Base-by-base conservation (phyloP, 2,329 filamentous ascomycete species). In the Aspergillus japonicus region DNA sequence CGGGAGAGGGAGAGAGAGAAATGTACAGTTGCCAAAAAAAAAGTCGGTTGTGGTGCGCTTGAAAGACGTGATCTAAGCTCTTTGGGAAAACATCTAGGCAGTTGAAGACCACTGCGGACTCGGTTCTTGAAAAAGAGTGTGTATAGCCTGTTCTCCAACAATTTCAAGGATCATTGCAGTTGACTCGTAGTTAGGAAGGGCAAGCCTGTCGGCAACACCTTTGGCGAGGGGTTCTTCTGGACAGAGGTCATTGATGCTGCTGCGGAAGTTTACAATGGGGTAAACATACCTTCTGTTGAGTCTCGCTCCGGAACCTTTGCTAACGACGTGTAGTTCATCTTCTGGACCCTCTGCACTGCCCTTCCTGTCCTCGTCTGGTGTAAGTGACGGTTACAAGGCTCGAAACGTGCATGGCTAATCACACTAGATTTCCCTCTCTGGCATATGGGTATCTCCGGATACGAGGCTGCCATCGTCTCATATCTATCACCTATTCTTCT, bases 371-470 rank as follows among this genome's bases (percentile, higher is more conserved):
- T 91, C 47, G 89, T 99, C 49, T 99, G 95, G 95, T 99, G 89
- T 92, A 86, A 84, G 89, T 85, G 31, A 33, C 24, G 24, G 23
- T 55, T 19, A 19, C 16, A 21, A 7, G 35, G 10, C 16, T 11
- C 23, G 26, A 19, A 47, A n/a, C 42, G 39, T 44, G 21, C 53
- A 39, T 47, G 10, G 55, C 71, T 74, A 56, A 73, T 56, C 7
- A 14, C 49, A 29, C 31, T 63, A 92, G 89, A 96, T 77, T 99
- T 99, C 74, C 95, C 95, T 14, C 85, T 99, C 11, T 99, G 95
- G 95, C 87, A 97, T 75, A 99, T 99, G 95, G 95, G 95, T 29
- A 96, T 99, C 62, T 98, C 94, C 4, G 95, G 95, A 63, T 99
- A 95, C 72, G 95, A 99, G 78, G 89, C 88, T 48, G 83, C 96